These are phyloP conservation scores for Acanthamoeba lenticulata DNA, from an alignment of 208 protist genomes.

Conservation along the genomic window DNA sequence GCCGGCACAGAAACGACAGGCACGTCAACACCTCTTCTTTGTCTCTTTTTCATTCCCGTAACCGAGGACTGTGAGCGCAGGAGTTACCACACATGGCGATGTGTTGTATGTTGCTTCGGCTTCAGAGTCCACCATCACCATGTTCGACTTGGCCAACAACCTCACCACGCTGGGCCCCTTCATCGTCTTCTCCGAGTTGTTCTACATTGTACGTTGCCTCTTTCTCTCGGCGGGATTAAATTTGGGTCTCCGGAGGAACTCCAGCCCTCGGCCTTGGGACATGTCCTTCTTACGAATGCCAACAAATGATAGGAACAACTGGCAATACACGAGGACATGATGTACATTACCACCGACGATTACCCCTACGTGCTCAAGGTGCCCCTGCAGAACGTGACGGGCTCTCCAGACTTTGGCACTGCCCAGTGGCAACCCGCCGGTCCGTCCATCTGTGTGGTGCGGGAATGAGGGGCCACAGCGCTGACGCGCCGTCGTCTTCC, in stretches of 20 bases:
- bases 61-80: neutral
- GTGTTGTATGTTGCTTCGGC: neutral
- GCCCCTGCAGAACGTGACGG: neutral
- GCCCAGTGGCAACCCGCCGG: neutral
- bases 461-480: too few species aligned
- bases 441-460: too few species aligned
- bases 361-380: conserved; percentile 33
- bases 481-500: too few species aligned
- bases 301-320: neutral
- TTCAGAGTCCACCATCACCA: neutral
- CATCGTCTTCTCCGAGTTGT: neutral
- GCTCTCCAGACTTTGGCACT: neutral
- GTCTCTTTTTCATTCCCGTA: neutral
- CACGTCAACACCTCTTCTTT: neutral
- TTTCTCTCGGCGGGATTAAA: neutral
- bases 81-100: neutral
- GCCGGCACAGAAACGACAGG: conserved; percentile 2
- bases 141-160: neutral
- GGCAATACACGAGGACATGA: neutral
- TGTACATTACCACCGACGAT: neutral
- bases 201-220: neutral
- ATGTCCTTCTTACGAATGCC: neutral
- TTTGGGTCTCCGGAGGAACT: too few species aligned
- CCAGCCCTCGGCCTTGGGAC: too few species aligned
- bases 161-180: neutral